Evolutionary conservation across 805 yeast species (phyloP).

Genomic region (Hanseniaspora meyeri): DNA sequence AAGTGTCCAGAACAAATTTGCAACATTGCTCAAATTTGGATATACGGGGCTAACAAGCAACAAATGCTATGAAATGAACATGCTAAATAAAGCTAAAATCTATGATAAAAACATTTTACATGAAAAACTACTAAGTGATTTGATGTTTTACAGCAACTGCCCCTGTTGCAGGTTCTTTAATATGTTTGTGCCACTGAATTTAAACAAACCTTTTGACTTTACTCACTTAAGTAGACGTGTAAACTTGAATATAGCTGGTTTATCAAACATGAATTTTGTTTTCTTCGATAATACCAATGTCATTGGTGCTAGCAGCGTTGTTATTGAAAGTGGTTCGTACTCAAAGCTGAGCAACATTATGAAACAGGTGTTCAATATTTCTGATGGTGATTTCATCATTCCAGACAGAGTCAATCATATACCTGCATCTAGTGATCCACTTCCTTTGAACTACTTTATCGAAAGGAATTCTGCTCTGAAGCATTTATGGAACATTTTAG

Average conservation of each 20-base stretch:
- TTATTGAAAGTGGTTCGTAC: not conserved
- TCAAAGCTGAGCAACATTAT: not conserved
- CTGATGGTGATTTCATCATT: not conserved
- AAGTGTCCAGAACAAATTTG: not conserved
- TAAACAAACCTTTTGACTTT: not conserved
- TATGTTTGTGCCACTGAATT: not conserved
- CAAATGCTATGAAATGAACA: constrained; percentile 1
- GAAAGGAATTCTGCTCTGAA: not conserved
- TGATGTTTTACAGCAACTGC: not conserved
- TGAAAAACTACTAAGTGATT: not conserved
- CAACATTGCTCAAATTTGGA: not conserved
- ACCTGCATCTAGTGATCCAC: not conserved
- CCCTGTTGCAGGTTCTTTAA: constrained; percentile 10
- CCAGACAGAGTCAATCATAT: not conserved
- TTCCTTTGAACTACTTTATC: not conserved
- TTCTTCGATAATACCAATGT: not conserved
- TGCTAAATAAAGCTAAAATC: not conserved
- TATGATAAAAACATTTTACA: not conserved
- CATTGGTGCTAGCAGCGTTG: not conserved
- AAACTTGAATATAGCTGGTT: not conserved
- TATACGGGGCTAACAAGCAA: constrained; percentile 7
- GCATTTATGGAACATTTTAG: not conserved
- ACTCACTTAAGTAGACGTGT: constrained; percentile 1
- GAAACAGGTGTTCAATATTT: not conserved
- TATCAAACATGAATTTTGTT: not conserved